phyloP scores from a whole-genome alignment of 2,329 filamentous ascomycete genomes.

The Torrubiella hemipterigena region DNA sequence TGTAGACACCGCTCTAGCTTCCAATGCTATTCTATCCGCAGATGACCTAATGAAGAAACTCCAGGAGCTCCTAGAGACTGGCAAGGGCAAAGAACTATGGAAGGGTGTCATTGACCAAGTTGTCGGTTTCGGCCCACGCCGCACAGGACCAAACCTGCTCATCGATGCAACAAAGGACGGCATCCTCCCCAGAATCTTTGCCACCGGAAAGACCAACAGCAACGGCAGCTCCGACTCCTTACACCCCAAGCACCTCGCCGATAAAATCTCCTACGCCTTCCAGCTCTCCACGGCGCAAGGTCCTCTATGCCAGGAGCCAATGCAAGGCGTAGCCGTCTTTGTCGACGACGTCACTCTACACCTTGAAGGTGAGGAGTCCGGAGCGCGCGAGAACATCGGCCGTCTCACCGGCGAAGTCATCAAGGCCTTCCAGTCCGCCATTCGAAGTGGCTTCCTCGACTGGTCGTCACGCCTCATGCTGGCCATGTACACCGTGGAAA shows the following conservation, averaged over 20 bases:
- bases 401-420: constrained; percentile 89
- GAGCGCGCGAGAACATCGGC: constrained; percentile 52
- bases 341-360: constrained; percentile 55
- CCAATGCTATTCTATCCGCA: constrained; percentile 51
- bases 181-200: constrained; percentile 61
- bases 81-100: constrained; percentile 66
- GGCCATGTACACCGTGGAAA: constrained; percentile 96
- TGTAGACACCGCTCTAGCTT: constrained; percentile 44
- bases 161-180: constrained; percentile 68
- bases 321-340: constrained; percentile 86
- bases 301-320: constrained; percentile 81
- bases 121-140: constrained; percentile 76
- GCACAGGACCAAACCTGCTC: constrained; percentile 79
- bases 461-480: constrained; percentile 93
- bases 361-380: neutral
- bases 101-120: constrained; percentile 67
- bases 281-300: constrained; percentile 84
- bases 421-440: constrained; percentile 73
- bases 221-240: constrained; percentile 32
- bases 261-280: constrained; percentile 90
- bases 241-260: constrained; percentile 58
- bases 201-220: constrained; percentile 19
- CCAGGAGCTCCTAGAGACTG: constrained; percentile 52
- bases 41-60: constrained; percentile 71
- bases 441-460: constrained; percentile 78